phyloP scores from a whole-genome alignment of 805 yeast genomes.

The Metschnikowia chrysomelidarum region DNA sequence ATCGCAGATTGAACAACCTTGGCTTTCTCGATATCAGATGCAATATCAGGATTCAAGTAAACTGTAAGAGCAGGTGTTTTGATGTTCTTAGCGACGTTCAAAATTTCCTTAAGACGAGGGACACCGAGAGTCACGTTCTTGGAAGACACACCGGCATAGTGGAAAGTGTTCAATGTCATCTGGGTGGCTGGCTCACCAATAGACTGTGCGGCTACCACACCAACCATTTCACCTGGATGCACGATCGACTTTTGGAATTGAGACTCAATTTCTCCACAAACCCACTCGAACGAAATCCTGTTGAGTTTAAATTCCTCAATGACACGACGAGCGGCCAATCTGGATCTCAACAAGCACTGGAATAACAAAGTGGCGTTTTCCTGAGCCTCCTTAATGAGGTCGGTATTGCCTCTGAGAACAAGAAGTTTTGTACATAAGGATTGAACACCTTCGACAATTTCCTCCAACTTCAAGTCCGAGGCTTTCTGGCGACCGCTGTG shows the following conservation, averaged over 20 bases:
- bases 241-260: slow-evolving; percentile 90
- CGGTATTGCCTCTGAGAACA: slow-evolving; percentile 81
- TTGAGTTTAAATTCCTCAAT: slow-evolving; percentile 86
- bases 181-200: slow-evolving; percentile 99
- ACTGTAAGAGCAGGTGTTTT: slow-evolving; percentile 99
- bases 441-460: slow-evolving; percentile 71
- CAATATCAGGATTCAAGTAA: slow-evolving; percentile 76
- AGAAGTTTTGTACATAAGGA: slow-evolving; percentile 62
- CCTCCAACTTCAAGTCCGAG: slow-evolving; percentile 82
- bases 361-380: slow-evolving; percentile 85
- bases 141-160: slow-evolving; percentile 99
- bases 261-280: slow-evolving; percentile 86
- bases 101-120: slow-evolving; percentile 98
- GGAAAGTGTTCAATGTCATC: slow-evolving; percentile 91
- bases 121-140: slow-evolving; percentile 99
- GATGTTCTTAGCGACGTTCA: slow-evolving; percentile 96
- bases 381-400: slow-evolving; percentile 79
- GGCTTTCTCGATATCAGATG: slow-evolving; percentile 89
- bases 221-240: slow-evolving; percentile 98
- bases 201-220: slow-evolving; percentile 95
- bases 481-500: slow-evolving; percentile 88
- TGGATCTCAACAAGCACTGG: slow-evolving; percentile 89
- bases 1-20: slow-evolving; percentile 94
- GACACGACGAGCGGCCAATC: slow-evolving; percentile 87
- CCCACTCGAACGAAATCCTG: slow-evolving; percentile 92